These are phyloP conservation scores for Coprinopsis sp. DNA, from an alignment of 768 basidiomycete genomes.

Conservation along the genomic window DNA sequence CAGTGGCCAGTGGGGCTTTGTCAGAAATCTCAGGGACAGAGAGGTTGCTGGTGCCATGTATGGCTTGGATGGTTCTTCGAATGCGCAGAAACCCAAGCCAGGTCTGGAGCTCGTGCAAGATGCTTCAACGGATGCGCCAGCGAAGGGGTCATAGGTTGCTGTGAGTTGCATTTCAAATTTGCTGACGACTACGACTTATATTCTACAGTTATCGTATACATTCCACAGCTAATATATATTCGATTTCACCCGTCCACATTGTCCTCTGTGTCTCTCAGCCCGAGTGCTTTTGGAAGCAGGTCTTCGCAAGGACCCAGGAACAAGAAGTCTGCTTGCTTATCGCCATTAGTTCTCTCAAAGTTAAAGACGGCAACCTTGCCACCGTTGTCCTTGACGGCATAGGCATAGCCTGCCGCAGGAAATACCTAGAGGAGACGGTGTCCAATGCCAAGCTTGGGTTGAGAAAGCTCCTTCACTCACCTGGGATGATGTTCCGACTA, in stretches of 20 bases:
- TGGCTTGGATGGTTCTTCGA: slow-evolving; percentile 37
- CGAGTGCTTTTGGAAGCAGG: slow-evolving; percentile 37
- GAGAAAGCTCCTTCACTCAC: slow-evolving; percentile 30
- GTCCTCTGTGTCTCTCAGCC: slow-evolving; percentile 12
- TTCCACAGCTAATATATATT: not conserved
- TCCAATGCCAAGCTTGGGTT: not conserved
- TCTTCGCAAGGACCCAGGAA: slow-evolving; percentile 48
- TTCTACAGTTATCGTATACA: not conserved
- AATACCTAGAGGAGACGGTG: slow-evolving; percentile 29
- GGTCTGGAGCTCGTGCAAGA: slow-evolving; percentile 48
- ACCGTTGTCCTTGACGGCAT: slow-evolving; percentile 27
- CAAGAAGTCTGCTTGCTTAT: slow-evolving; percentile 42
- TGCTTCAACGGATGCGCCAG: slow-evolving; percentile 15
- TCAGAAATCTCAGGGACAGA: slow-evolving; percentile 29
- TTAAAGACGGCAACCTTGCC: slow-evolving; percentile 40
- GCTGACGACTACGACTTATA: not conserved
- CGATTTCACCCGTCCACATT: too few species aligned
- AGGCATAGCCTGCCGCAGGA: slow-evolving; percentile 38
- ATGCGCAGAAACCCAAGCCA: slow-evolving; percentile 27
- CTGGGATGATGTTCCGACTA: slow-evolving; percentile 52
- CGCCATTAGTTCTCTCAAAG: slow-evolving; percentile 30
- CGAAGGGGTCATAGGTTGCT: not conserved
- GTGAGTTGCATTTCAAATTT: not conserved
- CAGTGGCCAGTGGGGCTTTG: slow-evolving; percentile 25
- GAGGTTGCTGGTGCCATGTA: slow-evolving; percentile 50